Percentiles rank a stretch among this genome's conserved stretches.
These are phyloP conservation scores for Brassica napus DNA, from an alignment of 345 rosid species.

Conservation along the genomic window Da-Ae NC_063438.1:1383501-1384000, in stretches of 20 bases:
- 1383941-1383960: slow-evolving; percentile 28
- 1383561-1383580: slow-evolving; percentile 9
- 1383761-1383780: slow-evolving; percentile 26
- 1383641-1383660: slow-evolving; percentile 15
- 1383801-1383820: slow-evolving; percentile 33
- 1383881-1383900: neutral
- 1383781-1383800: slow-evolving; percentile 33
- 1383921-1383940: slow-evolving; percentile 23
- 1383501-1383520: neutral
- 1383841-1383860: neutral
- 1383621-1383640: slow-evolving; percentile 16
- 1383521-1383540: neutral
- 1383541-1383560: neutral
- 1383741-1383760: slow-evolving; percentile 5
- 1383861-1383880: neutral
- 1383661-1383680: slow-evolving; percentile 17
- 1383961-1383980: neutral
- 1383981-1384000: neutral
- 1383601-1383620: slow-evolving; percentile 37
- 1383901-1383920: neutral
- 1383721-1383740: slow-evolving; percentile 23
- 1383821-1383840: slow-evolving; percentile 9
- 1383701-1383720: slow-evolving; percentile 11
- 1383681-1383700: slow-evolving; percentile 5
- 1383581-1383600: slow-evolving; percentile 27